Base-by-base conservation (phyloP, 495 filamentous ascomycete genomes). In the Friedmanniomyces simplex region DNA sequence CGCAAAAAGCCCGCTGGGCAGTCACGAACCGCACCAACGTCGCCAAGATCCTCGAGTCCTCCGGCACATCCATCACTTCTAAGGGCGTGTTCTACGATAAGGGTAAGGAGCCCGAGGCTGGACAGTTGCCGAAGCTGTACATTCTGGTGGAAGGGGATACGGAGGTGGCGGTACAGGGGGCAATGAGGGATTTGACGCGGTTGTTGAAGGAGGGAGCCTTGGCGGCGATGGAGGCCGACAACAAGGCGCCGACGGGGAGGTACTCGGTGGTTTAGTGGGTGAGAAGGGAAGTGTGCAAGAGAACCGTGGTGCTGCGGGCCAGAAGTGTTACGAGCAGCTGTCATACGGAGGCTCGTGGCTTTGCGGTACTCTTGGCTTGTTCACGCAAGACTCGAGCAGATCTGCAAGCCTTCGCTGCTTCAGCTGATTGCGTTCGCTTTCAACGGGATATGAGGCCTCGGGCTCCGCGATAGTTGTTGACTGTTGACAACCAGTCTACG, bases 1-100 rank as follows among this genome's bases (percentile, higher is more conserved):
- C 93, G 26, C 93, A 97, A 71, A 96, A 97, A 81, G 93, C 94
- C 61, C 82, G 93, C 55, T 99, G 93, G 93, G 91, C 89, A 21
- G 93, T 99, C 71, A 99, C 93, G 49, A 99, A 99, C 67, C 82
- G 93, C 43, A 99, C 94, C 5, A 99, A 99, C 64, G 93, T 99
- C 55, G 93, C 93, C 60, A 96, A 96, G 76, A 96, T 99, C 54
- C 79, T 99, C 52, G 93, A 99, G 68, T 80, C 87, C 6, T 95
- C 89, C 1, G 93, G 90, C 34, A 96, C 90, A 7, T 94, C 88
- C 3, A 99, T 99, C 70, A 99, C 93, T 0, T 96, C 89, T 45
- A 99, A 99, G 72, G 93, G 93, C 55, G 91, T 75, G 54, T 97
- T 85, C 71, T 97, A 96, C 62, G 70, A 84, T 0, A 49, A 82